A percentile compares a stretch with the other conserved stretches of the same genome.
Evolutionary conservation across 495 filamentous ascomycete genomes (phyloP).

Genomic region (Penicillium herquei): DNA sequence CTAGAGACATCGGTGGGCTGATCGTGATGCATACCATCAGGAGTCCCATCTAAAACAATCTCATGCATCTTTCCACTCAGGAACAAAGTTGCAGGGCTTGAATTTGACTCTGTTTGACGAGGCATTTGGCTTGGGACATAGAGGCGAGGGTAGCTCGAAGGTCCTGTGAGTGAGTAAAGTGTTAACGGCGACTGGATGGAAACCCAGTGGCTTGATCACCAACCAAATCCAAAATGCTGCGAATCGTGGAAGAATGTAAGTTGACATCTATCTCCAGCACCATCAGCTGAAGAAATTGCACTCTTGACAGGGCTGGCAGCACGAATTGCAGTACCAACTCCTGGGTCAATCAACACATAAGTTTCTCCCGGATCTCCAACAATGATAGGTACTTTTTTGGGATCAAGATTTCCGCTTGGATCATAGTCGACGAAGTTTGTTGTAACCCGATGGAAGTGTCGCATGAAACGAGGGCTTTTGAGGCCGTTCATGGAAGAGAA

Average conservation of each 20-base stretch:
- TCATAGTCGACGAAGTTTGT: conserved; percentile 29
- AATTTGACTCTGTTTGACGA: conserved; percentile 27
- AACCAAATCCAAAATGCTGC: conserved; percentile 32
- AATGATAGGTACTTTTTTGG: conserved; percentile 26
- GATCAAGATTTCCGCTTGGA: conserved; percentile 23
- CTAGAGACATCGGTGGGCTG: neutral
- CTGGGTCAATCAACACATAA: conserved; percentile 31
- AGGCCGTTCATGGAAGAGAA: conserved; percentile 8
- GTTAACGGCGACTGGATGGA: conserved; percentile 3
- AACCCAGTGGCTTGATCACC: conserved; percentile 7
- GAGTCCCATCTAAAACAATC: conserved; percentile 31
- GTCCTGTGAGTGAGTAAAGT: conserved; percentile 19
- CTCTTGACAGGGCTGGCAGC: conserved; percentile 28
- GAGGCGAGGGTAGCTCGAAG: conserved; percentile 31
- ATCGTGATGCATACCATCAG: conserved; percentile 21
- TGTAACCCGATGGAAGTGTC: conserved; percentile 28
- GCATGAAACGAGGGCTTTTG: conserved; percentile 13
- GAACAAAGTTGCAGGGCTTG: conserved; percentile 33
- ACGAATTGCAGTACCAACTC: conserved; percentile 27
- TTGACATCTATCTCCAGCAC: conserved; percentile 27
- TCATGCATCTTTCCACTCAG: conserved; percentile 31
- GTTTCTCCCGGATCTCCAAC: conserved; percentile 29
- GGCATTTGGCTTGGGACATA: conserved; percentile 27
- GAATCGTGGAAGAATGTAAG: conserved; percentile 36
- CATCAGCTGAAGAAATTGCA: conserved; percentile 18